A percentile compares a stretch with the other conserved stretches of the same genome.
phyloP scores from a whole-genome alignment of 2,329 filamentous ascomycete genomes.

The Bipolaris sorokiniana region DNA sequence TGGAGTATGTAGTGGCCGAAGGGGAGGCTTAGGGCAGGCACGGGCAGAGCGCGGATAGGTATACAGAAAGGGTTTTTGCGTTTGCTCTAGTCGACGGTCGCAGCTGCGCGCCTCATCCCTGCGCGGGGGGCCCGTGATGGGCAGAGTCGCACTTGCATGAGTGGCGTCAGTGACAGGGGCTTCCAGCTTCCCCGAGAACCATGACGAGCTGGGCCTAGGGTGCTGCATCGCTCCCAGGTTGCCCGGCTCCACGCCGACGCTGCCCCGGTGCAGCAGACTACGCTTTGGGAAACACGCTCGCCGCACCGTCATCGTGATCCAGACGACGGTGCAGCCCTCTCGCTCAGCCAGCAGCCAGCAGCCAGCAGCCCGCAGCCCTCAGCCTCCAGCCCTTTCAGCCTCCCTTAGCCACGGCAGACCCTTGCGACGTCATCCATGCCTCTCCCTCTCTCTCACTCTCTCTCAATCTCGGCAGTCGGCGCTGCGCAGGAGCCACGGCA shows the following conservation, averaged over 20 bases:
- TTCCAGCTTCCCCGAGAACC: conserved; percentile 27
- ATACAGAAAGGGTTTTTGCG: conserved; percentile 36
- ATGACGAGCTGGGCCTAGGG: conserved; percentile 9
- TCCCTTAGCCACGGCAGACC: background rate
- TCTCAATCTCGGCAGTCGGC: background rate
- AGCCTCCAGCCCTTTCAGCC: background rate
- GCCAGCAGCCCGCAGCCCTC: too few relatives aligned
- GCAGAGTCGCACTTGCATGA: conserved; percentile 15
- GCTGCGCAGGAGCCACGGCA: background rate
- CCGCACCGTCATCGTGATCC: background rate
- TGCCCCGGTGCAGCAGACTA: conserved; percentile 9
- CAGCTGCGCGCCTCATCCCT: conserved; percentile 7
- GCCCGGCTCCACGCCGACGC: conserved; percentile 11
- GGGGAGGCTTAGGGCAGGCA: conserved; percentile 16
- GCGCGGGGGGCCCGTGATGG: conserved; percentile 17
- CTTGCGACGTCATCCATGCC: background rate
- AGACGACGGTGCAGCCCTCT: background rate
- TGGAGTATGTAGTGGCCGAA: conserved; percentile 15
- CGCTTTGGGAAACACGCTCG: background rate
- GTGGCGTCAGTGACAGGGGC: conserved; percentile 27
- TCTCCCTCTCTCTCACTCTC: too few relatives aligned
- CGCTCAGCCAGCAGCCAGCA: too few relatives aligned
- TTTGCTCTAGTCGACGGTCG: conserved; percentile 24
- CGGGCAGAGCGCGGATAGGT: conserved; percentile 22
- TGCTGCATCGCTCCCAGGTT: background rate